phyloP scores from a whole-genome alignment of 257 asterid genomes.

The Salvia miltiorrhiza region DNA sequence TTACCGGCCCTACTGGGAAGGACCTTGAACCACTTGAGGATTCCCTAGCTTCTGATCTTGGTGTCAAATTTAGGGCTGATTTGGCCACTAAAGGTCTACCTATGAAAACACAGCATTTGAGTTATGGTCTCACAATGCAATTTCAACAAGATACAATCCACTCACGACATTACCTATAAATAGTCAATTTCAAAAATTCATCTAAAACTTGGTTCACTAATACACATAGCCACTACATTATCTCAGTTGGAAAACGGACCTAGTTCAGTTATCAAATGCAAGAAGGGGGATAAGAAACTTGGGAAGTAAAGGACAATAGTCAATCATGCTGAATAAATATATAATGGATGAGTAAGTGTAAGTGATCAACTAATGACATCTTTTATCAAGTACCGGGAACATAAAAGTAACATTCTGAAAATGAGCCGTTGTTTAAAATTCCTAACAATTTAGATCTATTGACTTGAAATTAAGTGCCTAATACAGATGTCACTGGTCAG shows the following conservation, averaged over 20 bases:
- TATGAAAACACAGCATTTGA: slow-evolving; percentile 29
- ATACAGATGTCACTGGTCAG: not conserved
- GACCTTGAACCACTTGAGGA: slow-evolving; percentile 35
- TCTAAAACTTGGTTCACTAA: not conserved
- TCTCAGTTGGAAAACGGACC: not conserved
- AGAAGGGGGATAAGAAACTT: not conserved
- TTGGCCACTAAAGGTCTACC: slow-evolving; percentile 38
- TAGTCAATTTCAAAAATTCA: not conserved
- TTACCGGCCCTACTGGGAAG: slow-evolving; percentile 43
- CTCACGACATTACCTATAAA: not conserved
- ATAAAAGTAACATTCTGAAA: not conserved
- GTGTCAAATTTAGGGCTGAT: slow-evolving; percentile 36
- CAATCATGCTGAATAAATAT: slow-evolving; percentile 9
- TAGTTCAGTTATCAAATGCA: slow-evolving; percentile 1
- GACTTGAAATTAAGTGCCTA: not conserved
- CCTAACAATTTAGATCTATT: not conserved
- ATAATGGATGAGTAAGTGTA: slow-evolving; percentile 7
- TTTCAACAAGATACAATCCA: slow-evolving; percentile 8
- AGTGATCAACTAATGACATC: not conserved
- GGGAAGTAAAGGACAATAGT: slow-evolving; percentile 6
- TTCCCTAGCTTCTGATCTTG: slow-evolving; percentile 37
- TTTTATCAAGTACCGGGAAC: not conserved
- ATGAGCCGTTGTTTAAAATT: not conserved
- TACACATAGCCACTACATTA: not conserved
- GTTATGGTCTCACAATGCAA: not conserved